phyloP scores from a whole-genome alignment of 495 filamentous ascomycete species.

The Amphirosellinia nigrospora region DNA sequence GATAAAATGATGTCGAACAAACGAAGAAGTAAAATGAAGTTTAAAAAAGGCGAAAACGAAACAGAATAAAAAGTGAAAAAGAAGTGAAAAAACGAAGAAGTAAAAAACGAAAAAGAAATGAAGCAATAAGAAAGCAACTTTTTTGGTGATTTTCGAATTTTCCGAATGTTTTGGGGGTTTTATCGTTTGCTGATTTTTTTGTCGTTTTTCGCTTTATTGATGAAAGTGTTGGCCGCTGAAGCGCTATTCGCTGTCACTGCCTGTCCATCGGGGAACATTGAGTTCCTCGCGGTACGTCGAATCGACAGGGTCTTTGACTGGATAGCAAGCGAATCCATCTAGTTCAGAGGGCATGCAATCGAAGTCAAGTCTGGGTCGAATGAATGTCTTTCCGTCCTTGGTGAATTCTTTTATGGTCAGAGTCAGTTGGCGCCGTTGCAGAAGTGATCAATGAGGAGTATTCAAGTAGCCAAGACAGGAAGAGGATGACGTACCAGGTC shows the following conservation, averaged over 20 bases:
- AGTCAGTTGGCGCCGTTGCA: background rate
- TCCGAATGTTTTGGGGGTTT: background rate
- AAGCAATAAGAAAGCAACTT: background rate
- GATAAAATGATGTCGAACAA: background rate
- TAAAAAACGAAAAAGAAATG: background rate
- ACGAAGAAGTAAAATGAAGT: background rate
- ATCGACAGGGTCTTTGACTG: background rate
- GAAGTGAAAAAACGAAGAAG: background rate
- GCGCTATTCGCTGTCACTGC: background rate
- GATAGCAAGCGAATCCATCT: background rate
- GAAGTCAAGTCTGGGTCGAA: background rate
- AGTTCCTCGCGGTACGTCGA: background rate
- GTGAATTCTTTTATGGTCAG: background rate
- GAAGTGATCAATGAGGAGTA: background rate
- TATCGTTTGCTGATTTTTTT: background rate
- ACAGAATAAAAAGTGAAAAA: background rate
- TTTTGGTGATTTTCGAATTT: background rate
- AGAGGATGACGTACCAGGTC: background rate
- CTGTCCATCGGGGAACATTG: background rate
- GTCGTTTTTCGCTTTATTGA: background rate
- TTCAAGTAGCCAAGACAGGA: background rate
- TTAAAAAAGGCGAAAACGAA: background rate
- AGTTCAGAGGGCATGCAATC: background rate
- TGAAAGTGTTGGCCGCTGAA: background rate
- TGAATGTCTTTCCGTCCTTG: slow-evolving; percentile 8